These are phyloP conservation scores for Tolypocladium amazonense DNA, from an alignment of 2,329 filamentous ascomycete species.

Conservation along the genomic window DNA sequence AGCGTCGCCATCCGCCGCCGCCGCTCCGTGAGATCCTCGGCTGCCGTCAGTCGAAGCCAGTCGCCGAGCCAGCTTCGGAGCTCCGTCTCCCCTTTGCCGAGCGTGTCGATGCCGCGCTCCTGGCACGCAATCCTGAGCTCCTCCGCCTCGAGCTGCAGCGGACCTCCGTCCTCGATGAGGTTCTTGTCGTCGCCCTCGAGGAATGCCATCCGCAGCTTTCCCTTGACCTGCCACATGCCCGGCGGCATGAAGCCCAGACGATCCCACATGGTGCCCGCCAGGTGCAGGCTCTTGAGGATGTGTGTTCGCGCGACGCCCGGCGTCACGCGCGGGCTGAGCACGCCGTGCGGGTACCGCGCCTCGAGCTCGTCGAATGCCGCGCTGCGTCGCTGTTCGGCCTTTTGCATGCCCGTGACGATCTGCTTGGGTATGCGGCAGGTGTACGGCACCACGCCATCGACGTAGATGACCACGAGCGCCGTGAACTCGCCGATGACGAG, in stretches of 20 bases:
- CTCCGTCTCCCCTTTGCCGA: constrained; percentile 46
- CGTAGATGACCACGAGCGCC: constrained; percentile 62
- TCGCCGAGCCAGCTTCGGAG: constrained; percentile 34
- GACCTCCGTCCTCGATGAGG: constrained; percentile 52
- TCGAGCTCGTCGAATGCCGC: constrained; percentile 35
- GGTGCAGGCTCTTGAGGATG: constrained; percentile 30
- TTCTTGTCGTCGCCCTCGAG: constrained; percentile 61
- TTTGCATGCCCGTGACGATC: constrained; percentile 44
- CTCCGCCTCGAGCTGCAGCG: constrained; percentile 40
- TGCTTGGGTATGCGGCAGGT: constrained; percentile 78
- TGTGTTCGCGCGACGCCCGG: constrained; percentile 21
- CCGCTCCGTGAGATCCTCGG: constrained; percentile 23
- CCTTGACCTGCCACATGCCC: constrained; percentile 40
- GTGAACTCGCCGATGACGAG: constrained; percentile 79
- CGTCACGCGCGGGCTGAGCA: constrained; percentile 20
- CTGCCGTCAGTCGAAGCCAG: constrained; percentile 37
- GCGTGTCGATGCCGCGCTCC: constrained; percentile 53
- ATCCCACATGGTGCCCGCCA: constrained; percentile 40
- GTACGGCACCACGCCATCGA: constrained; percentile 63
- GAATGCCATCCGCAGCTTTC: constrained; percentile 47
- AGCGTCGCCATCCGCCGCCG: constrained; percentile 27
- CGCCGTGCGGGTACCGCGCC: constrained; percentile 21
- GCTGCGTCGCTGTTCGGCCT: constrained; percentile 40
- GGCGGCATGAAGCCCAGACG: constrained; percentile 35
- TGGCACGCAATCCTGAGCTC: constrained; percentile 63